phyloP scores from a whole-genome alignment of 1,284 basidiomycete species.

The Macrocystidia cucumis region DNA sequence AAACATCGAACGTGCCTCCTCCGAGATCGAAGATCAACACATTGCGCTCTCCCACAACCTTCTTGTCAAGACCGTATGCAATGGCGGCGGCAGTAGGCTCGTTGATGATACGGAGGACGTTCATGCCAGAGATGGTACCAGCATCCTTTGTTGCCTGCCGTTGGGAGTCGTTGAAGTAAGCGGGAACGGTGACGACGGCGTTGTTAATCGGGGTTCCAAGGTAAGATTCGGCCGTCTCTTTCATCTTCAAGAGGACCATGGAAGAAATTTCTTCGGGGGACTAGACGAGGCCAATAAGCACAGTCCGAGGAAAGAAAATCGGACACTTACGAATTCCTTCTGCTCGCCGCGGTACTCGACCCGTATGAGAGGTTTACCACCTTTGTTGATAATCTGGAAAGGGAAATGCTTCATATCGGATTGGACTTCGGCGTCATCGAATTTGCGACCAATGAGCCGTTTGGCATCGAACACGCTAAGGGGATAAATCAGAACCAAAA shows the following conservation, averaged over 20 bases:
- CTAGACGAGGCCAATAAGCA: slow-evolving; percentile 26
- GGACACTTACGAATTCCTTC: slow-evolving; percentile 79
- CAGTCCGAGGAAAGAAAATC: slow-evolving; percentile 4
- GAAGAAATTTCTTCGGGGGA: slow-evolving; percentile 96
- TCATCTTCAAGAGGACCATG: slow-evolving; percentile 98
- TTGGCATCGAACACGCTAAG: slow-evolving; percentile 44
- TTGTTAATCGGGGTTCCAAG: slow-evolving; percentile 79
- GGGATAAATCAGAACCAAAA: slow-evolving; percentile 14
- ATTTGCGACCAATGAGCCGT: slow-evolving; percentile 38
- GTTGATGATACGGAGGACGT: slow-evolving; percentile 95
- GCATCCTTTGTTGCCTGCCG: slow-evolving; percentile 96
- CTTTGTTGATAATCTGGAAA: slow-evolving; percentile 82
- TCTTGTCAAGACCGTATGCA: slow-evolving; percentile 92
- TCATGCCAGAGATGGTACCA: slow-evolving; percentile 83
- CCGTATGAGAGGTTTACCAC: slow-evolving; percentile 82
- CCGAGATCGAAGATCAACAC: slow-evolving; percentile 98
- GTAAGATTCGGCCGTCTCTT: slow-evolving; percentile 97
- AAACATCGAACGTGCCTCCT: slow-evolving; percentile 99
- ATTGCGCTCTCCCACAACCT: slow-evolving; percentile 82
- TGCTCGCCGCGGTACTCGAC: slow-evolving; percentile 89
- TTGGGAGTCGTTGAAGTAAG: slow-evolving; percentile 98
- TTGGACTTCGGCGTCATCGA: slow-evolving; percentile 82
- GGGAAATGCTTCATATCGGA: slow-evolving; percentile 95
- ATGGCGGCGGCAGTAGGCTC: slow-evolving; percentile 94
- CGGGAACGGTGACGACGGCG: slow-evolving; percentile 92